phyloP scores from a whole-genome alignment of 352 stramenopile genomes.

The Thraustochytrium striatum region DNA sequence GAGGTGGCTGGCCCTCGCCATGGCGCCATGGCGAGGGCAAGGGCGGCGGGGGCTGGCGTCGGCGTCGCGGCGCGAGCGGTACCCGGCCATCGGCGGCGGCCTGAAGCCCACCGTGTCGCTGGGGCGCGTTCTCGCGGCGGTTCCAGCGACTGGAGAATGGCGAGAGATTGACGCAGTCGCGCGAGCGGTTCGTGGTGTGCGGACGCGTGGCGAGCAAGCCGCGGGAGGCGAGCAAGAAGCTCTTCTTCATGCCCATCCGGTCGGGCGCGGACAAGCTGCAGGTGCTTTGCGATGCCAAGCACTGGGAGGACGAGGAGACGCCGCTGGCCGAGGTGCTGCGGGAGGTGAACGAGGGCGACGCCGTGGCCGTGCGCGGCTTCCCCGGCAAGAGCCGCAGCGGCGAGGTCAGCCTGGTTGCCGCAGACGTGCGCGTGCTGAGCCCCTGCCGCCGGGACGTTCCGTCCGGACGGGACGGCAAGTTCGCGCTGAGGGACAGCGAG shows the following conservation, averaged over 20 bases:
- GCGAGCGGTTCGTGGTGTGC: slow-evolving; percentile 1
- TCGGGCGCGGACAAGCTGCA: neutral
- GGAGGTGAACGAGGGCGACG: slow-evolving; percentile 86
- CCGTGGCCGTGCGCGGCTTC: slow-evolving; percentile 87
- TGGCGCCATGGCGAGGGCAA: too few species aligned
- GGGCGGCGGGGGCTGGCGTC: too few species aligned
- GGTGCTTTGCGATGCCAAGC: slow-evolving; percentile 6
- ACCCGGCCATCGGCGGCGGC: neutral
- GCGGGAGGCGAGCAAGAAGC: slow-evolving; percentile 47
- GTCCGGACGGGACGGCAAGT: slow-evolving; percentile 46
- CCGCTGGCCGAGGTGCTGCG: slow-evolving; percentile 77
- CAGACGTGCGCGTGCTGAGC: slow-evolving; percentile 79
- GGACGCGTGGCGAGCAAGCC: slow-evolving; percentile 18
- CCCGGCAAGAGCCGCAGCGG: slow-evolving; percentile 95
- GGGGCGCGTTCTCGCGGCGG: neutral
- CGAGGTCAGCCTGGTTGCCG: slow-evolving; percentile 93
- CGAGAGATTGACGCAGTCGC: neutral
- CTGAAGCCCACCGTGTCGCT: slow-evolving; percentile 21
- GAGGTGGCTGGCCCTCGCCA: too few species aligned
- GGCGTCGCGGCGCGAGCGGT: too few species aligned
- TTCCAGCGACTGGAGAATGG: neutral
- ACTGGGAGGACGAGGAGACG: slow-evolving; percentile 62
- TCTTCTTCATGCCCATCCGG: slow-evolving; percentile 45
- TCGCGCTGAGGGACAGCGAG: slow-evolving; percentile 76
- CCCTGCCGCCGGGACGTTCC: slow-evolving; percentile 56